A percentile compares a stretch with the other conserved stretches of the same genome.
These are phyloP conservation scores for Leishmania amazonensis DNA, from an alignment of 208 protist genomes.

Conservation along the genomic window DNA sequence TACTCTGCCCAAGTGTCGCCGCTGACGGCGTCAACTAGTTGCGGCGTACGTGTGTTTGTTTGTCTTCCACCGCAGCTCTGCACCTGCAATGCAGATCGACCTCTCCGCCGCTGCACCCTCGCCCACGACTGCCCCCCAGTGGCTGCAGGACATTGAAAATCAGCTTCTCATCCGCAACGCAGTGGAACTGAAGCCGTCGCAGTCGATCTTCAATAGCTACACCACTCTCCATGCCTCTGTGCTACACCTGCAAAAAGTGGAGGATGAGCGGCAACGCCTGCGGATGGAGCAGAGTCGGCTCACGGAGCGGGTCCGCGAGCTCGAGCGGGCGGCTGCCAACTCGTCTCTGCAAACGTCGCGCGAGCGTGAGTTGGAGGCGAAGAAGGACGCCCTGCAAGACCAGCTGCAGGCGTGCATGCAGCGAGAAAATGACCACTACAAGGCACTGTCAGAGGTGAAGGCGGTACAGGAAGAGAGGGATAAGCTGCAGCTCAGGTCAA, in stretches of 20 bases:
- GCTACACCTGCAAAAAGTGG: constrained; percentile 38
- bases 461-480: constrained; percentile 27
- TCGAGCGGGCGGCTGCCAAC: constrained; percentile 52
- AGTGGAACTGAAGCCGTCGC: constrained; percentile 48
- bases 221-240: constrained; percentile 38
- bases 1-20: background rate
- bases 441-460: constrained; percentile 40
- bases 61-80: background rate
- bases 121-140: constrained; percentile 9
- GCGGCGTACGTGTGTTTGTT: background rate
- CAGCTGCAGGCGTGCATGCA: constrained; percentile 47
- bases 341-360: constrained; percentile 41
- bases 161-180: constrained; percentile 62
- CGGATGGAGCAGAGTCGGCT: constrained; percentile 40
- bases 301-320: constrained; percentile 41
- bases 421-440: constrained; percentile 63
- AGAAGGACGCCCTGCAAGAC: constrained; percentile 46
- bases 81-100: constrained; percentile 15
- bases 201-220: constrained; percentile 52
- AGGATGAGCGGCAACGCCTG: constrained; percentile 40
- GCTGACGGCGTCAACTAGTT: background rate
- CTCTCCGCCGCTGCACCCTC: background rate
- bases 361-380: constrained; percentile 51
- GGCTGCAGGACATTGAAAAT: constrained; percentile 38
- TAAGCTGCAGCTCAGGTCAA: constrained; percentile 12